These are phyloP conservation scores for Grammothele lineata DNA, from an alignment of 768 basidiomycete species.

Conservation along the genomic window DNA sequence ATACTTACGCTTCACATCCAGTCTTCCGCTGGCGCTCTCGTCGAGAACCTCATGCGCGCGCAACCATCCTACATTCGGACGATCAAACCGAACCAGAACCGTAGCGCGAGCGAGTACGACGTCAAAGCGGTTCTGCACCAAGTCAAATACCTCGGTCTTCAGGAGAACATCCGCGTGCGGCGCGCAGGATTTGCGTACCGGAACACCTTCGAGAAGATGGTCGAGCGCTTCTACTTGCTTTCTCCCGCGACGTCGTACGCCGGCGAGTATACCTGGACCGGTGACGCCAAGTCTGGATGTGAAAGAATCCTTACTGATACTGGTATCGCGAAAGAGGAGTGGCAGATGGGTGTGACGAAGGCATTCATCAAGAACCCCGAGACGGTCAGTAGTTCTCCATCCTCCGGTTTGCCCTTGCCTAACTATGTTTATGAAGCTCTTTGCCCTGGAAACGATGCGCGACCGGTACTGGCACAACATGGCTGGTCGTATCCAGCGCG, in stretches of 20 bases:
- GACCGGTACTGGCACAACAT: conserved; percentile 99
- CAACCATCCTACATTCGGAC: conserved; percentile 98
- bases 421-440: conserved; percentile 72
- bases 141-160: conserved; percentile 97
- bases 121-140: conserved; percentile 94
- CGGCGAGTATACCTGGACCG: conserved; percentile 96
- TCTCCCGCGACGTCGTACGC: conserved; percentile 96
- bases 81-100: conserved; percentile 98
- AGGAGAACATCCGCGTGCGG: conserved; percentile 97
- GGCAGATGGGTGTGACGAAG: conserved; percentile 99
- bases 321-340: conserved; percentile 93
- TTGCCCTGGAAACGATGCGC: conserved; percentile 97
- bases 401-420: too few relatives aligned
- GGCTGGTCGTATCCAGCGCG: conserved; percentile 94
- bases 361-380: conserved; percentile 99
- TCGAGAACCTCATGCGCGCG: conserved; percentile 96
- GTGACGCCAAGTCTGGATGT: conserved; percentile 87
- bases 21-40: conserved; percentile 92
- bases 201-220: conserved; percentile 99
- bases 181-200: conserved; percentile 97
- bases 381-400: conserved; percentile 52
- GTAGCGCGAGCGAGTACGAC: conserved; percentile 89
- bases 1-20: conserved; percentile 24
- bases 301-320: conserved; percentile 91
- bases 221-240: conserved; percentile 94